Evolutionary conservation across 108 stramenopile genomes (phyloP).

Genomic region (Aurantiochytrium sp.): DNA sequence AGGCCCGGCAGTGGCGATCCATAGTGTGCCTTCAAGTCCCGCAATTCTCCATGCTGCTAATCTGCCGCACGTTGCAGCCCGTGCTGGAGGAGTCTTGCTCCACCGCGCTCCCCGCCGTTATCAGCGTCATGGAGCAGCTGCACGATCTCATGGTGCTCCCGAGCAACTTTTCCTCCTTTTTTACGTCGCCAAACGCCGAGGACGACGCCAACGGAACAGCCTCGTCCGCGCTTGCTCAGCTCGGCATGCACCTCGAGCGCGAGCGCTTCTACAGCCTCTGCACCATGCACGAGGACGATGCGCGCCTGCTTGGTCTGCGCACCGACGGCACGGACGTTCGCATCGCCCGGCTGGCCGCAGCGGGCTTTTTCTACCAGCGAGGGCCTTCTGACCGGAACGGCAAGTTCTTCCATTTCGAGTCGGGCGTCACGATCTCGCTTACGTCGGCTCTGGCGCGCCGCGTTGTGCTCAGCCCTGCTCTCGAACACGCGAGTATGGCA

Average conservation of each 20-base stretch:
- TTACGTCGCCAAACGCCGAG: not conserved
- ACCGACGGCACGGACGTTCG: not conserved
- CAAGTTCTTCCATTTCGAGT: not conserved
- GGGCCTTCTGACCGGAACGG: not conserved
- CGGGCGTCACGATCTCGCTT: not conserved
- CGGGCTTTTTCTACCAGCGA: not conserved
- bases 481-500: not conserved
- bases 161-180: not conserved
- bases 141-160: not conserved
- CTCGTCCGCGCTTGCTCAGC: not conserved
- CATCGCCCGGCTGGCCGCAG: not conserved
- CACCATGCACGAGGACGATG: constrained; percentile 23
- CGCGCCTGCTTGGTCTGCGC: not conserved
- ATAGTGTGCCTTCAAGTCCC: not conserved
- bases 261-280: not conserved
- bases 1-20: not conserved
- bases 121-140: not conserved
- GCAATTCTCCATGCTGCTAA: not conserved
- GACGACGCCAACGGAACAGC: not conserved
- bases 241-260: not conserved
- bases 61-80: not conserved
- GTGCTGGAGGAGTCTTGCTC: not conserved
- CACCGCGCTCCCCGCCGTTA: not conserved
- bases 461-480: not conserved
- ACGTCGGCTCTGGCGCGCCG: not conserved